Percentiles rank a stretch among this genome's conserved stretches.
Conservation (phyloP, 257 asterid genomes). For the Nicotiana tomentosiformis region DNA sequence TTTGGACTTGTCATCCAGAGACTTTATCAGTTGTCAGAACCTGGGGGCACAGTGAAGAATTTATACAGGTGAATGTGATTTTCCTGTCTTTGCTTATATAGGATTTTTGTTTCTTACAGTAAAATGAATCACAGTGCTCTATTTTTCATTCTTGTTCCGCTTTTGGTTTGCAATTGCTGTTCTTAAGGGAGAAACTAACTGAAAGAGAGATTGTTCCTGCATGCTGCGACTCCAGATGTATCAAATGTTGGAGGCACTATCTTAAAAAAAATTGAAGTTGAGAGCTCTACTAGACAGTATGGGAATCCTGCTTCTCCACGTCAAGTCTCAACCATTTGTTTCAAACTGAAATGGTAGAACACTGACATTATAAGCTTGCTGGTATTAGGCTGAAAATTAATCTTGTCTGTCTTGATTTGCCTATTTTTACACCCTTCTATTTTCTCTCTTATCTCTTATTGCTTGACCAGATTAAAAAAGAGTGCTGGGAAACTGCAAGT, state of each 20-base stretch:
- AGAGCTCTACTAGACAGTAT: background rate
- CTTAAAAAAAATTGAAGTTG: background rate
- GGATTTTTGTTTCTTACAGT: background rate
- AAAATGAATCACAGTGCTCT: background rate
- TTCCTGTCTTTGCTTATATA: background rate
- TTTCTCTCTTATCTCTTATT: no score
- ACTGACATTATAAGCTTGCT: background rate
- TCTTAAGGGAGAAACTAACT: background rate
- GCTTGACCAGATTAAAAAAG: no score
- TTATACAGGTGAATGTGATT: background rate
- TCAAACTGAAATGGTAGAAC: background rate
- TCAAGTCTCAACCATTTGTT: background rate
- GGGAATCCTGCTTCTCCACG: background rate
- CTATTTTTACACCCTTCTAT: background rate
- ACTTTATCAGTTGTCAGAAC: background rate
- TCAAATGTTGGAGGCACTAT: background rate
- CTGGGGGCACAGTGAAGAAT: background rate
- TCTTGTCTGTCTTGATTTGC: background rate
- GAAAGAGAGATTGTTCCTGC: background rate
- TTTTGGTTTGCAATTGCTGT: background rate
- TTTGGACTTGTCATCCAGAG: conserved; percentile 5
- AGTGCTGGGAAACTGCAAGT: no score
- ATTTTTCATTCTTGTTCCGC: background rate
- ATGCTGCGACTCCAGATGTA: background rate
- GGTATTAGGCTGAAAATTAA: background rate